phyloP scores from a whole-genome alignment of 768 basidiomycete genomes.

The Leucosporidium creatinivorum region DNA sequence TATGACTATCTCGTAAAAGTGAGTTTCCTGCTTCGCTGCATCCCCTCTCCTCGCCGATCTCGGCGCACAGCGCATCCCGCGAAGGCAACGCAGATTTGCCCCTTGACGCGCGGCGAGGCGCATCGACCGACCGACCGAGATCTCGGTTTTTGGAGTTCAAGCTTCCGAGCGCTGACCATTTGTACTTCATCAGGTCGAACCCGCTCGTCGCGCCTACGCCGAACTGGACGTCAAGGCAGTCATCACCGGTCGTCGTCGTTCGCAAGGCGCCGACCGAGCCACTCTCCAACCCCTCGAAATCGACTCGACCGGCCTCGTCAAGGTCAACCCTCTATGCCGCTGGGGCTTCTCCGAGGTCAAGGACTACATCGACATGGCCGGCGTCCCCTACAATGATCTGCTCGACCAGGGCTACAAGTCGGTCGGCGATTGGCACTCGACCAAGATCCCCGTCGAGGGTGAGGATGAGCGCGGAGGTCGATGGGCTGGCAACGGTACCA shows the following conservation, averaged over 20 bases:
- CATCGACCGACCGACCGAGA: no score
- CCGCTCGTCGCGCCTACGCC: slow-evolving; percentile 78
- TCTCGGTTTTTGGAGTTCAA: no score
- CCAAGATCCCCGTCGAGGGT: slow-evolving; percentile 45
- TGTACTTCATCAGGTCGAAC: slow-evolving; percentile 63
- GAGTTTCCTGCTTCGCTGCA: slow-evolving; percentile 26
- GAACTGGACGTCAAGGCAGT: slow-evolving; percentile 70
- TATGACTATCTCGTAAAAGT: slow-evolving; percentile 94
- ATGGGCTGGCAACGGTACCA: slow-evolving; percentile 73
- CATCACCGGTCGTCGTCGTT: slow-evolving; percentile 88
- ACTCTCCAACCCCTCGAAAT: slow-evolving; percentile 77
- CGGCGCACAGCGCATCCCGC: background rate
- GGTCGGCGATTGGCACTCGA: slow-evolving; percentile 97
- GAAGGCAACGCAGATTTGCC: no score
- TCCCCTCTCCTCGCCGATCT: background rate
- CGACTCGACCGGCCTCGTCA: slow-evolving; percentile 79
- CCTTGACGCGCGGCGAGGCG: no score
- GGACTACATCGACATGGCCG: slow-evolving; percentile 69
- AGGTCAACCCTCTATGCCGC: slow-evolving; percentile 84
- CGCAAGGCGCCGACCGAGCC: slow-evolving; percentile 86
- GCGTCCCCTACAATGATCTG: slow-evolving; percentile 79
- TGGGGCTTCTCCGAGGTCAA: slow-evolving; percentile 83
- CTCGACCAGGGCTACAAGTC: slow-evolving; percentile 87
- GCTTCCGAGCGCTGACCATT: background rate
- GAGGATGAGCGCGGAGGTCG: slow-evolving; percentile 74